These are phyloP conservation scores for Hericium erinaceus DNA, from an alignment of 768 basidiomycete genomes.

Conservation along the genomic window DNA sequence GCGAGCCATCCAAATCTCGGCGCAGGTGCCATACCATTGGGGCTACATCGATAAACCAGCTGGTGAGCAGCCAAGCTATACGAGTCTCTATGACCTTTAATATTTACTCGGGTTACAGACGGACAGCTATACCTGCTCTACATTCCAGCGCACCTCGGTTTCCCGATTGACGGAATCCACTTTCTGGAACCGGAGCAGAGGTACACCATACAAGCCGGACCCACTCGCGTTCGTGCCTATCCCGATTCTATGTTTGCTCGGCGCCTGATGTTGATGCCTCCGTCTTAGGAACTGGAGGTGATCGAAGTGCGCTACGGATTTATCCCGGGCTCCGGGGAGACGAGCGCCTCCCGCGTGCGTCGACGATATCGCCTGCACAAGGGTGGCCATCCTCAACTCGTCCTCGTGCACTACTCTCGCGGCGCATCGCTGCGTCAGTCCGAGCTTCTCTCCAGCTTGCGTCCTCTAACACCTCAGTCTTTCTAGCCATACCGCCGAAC, in stretches of 20 bases:
- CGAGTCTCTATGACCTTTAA: not conserved
- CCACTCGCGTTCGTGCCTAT: slow-evolving; percentile 39
- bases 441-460: not conserved
- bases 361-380: slow-evolving; percentile 64
- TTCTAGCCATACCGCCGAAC: slow-evolving; percentile 48
- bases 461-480: slow-evolving; percentile 1
- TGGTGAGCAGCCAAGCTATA: slow-evolving; percentile 29
- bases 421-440: slow-evolving; percentile 54
- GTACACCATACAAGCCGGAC: slow-evolving; percentile 40
- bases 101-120: slow-evolving; percentile 30
- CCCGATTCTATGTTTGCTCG: not conserved
- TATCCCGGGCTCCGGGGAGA: slow-evolving; percentile 54
- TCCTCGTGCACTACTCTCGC: slow-evolving; percentile 69
- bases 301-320: slow-evolving; percentile 69
- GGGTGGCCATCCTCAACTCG: slow-evolving; percentile 65
- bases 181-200: slow-evolving; percentile 67
- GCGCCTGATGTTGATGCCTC: slow-evolving; percentile 4
- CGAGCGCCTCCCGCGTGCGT: slow-evolving; percentile 56
- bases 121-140: slow-evolving; percentile 61
- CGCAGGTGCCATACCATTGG: slow-evolving; percentile 58
- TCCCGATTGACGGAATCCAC: slow-evolving; percentile 70
- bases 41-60: slow-evolving; percentile 69
- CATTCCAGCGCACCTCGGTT: slow-evolving; percentile 45
- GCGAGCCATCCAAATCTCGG: slow-evolving; percentile 48
- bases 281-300: slow-evolving; percentile 64